Conservation (phyloP, 495 filamentous ascomycete species). For the Cairneyella variabilis region DNA sequence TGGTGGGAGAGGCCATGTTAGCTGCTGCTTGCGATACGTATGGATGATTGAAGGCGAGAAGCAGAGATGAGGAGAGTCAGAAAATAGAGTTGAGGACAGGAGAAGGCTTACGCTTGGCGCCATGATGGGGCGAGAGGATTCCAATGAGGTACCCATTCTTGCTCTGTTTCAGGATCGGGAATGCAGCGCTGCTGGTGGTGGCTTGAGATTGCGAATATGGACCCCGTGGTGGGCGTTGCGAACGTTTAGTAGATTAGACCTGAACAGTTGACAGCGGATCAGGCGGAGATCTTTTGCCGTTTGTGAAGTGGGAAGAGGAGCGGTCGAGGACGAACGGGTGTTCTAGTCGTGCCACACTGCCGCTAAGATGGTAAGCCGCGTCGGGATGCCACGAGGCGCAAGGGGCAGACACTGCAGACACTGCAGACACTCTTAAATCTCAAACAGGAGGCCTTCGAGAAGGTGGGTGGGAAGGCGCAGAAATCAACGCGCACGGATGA, state of each 20-base stretch:
- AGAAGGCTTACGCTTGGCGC: constrained; percentile 59
- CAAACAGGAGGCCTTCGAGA: constrained; percentile 3
- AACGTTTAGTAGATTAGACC: no score
- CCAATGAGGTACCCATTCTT: constrained; percentile 63
- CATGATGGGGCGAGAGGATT: constrained; percentile 76
- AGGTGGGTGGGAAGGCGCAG: neutral
- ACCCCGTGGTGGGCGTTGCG: neutral
- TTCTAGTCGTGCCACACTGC: no score
- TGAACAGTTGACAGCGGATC: no score
- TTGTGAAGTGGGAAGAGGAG: no score
- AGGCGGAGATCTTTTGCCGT: no score
- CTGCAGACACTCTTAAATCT: neutral
- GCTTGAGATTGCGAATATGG: neutral
- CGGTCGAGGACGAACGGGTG: no score
- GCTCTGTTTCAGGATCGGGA: constrained; percentile 16
- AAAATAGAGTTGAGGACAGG: neutral
- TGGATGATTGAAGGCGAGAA: constrained; percentile 6
- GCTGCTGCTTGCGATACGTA: constrained; percentile 9
- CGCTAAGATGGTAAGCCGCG: no score
- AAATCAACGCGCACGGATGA: no score
- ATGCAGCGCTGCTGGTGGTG: neutral
- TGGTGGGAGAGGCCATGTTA: constrained; percentile 8
- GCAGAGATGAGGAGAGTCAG: constrained; percentile 7
- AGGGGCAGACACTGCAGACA: neutral
- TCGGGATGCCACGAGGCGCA: neutral